Evolutionary conservation across 225 moss, liverwort and hornwort species (phyloP).

Genomic region (Neckera pumila): DNA sequence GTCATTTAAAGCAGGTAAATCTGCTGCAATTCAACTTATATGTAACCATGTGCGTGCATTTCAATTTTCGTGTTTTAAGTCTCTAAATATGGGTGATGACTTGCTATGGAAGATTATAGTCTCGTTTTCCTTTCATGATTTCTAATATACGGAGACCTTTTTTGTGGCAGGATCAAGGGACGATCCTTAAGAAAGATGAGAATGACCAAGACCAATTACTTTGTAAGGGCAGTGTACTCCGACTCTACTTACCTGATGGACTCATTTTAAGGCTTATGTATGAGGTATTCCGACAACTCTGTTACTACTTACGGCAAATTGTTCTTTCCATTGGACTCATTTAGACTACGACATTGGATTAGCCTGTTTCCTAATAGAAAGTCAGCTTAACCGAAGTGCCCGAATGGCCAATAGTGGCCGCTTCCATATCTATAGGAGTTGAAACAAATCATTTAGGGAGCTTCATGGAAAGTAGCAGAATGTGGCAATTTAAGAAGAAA

Average conservation of each 20-base stretch:
- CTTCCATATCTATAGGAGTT: neutral
- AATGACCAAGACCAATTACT: conserved; percentile 23
- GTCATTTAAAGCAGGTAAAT: conserved; percentile 78
- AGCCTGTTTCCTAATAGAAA: neutral
- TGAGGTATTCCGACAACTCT: conserved; percentile 41
- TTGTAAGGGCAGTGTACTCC: conserved; percentile 74
- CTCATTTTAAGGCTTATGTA: conserved; percentile 75
- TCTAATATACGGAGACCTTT: neutral
- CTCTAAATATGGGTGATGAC: neutral
- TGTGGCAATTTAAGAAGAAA: neutral
- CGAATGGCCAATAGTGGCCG: neutral
- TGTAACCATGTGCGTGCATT: neutral
- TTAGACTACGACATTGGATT: neutral
- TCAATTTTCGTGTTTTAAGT: neutral
- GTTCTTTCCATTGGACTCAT: neutral
- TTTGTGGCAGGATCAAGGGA: conserved; percentile 45
- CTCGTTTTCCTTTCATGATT: neutral
- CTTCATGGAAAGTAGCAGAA: neutral
- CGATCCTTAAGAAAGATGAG: conserved; percentile 18
- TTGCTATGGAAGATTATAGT: neutral
- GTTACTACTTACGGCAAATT: neutral
- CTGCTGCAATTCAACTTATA: neutral
- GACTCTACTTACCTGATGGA: conserved; percentile 85
- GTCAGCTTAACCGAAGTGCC: neutral
- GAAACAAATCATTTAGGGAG: neutral